Percentiles rank a stretch among this genome's conserved stretches.
Conservation (phyloP, 2,329 filamentous ascomycete genomes). For the Lasiodiplodia hormozganensis region DNA sequence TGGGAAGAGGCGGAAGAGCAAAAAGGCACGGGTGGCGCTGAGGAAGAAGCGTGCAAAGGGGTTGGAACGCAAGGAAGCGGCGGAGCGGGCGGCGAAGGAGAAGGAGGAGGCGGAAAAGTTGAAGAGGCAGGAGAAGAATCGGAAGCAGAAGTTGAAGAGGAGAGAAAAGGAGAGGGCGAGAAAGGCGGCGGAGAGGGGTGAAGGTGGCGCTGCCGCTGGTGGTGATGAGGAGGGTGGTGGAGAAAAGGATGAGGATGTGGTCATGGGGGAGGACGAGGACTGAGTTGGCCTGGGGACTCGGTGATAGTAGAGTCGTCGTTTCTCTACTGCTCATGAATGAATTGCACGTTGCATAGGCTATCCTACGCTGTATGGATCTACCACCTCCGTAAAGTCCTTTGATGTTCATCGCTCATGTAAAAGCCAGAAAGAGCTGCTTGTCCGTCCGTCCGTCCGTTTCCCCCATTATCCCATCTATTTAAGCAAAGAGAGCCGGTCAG, state of each 20-base stretch:
- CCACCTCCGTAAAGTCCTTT: background rate
- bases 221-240: background rate
- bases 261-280: background rate
- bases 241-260: background rate
- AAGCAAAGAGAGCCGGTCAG: too few species aligned
- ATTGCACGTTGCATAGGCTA: background rate
- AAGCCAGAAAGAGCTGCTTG: too few species aligned
- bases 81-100: background rate
- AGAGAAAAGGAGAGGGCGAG: slow-evolving; percentile 8
- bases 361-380: background rate
- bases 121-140: slow-evolving; percentile 16
- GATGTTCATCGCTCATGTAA: too few species aligned
- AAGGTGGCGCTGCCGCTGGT: background rate
- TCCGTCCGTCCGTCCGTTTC: too few species aligned
- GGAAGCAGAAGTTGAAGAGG: slow-evolving; percentile 20
- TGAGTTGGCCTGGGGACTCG: background rate
- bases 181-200: background rate
- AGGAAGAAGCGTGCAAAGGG: background rate
- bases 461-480: too few species aligned
- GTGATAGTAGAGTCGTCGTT: too few species aligned
- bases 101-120: slow-evolving; percentile 13
- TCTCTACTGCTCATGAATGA: background rate
- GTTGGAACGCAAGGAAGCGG: background rate
- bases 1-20: slow-evolving; percentile 4
- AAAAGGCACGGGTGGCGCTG: slow-evolving; percentile 14